Conservation (phyloP, 2,329 filamentous ascomycete species). For the Cladophialophora chaetospira region DNA sequence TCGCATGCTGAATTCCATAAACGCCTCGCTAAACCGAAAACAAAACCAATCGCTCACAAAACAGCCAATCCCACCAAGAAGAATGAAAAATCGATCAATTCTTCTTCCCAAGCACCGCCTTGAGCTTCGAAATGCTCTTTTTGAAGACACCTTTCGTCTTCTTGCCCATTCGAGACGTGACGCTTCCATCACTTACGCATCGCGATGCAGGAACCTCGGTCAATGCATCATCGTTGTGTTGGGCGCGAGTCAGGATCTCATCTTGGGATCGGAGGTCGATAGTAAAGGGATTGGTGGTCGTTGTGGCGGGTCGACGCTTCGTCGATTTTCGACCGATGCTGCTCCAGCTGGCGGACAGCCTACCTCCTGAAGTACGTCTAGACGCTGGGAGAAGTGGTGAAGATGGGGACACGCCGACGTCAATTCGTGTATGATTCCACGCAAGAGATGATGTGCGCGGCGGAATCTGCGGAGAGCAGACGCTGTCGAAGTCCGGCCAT, state of each 20-base stretch:
- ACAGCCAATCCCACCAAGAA: not conserved
- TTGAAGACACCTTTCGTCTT: slow-evolving; percentile 7
- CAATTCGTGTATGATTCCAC: not conserved
- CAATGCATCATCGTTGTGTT: not conserved
- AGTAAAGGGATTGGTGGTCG: not conserved
- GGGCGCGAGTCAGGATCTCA: not conserved
- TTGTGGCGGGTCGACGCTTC: not conserved
- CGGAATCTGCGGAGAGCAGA: not conserved
- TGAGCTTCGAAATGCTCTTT: slow-evolving; percentile 4
- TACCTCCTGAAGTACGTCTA: not conserved
- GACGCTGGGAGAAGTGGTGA: not conserved
- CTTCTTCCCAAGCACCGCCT: not conserved
- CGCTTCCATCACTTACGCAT: not conserved
- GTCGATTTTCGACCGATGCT: not conserved
- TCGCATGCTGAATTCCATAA: too few species aligned
- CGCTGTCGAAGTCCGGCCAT: slow-evolving; percentile 11
- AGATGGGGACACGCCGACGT: not conserved
- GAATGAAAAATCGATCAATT: not conserved
- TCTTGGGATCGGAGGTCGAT: not conserved
- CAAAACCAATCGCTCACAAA: not conserved
- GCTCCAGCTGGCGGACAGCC: not conserved
- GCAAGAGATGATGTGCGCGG: not conserved
- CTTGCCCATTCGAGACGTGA: not conserved
- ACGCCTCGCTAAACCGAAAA: not conserved
- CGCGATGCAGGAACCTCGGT: not conserved